Conservation (phyloP, 108 stramenopile genomes). For the Fistulifera solaris region DNA sequence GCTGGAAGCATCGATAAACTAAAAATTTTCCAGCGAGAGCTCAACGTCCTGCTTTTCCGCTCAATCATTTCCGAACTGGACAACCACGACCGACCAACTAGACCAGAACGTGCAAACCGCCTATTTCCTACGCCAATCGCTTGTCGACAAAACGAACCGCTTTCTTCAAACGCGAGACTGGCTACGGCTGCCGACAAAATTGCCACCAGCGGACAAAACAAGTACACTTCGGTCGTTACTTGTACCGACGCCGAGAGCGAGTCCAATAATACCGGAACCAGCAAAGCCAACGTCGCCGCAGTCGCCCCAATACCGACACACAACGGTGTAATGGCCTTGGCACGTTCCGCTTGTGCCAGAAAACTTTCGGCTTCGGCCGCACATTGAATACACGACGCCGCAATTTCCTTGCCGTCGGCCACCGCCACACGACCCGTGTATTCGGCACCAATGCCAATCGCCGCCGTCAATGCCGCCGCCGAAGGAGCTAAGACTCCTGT, state of each 20-base stretch:
- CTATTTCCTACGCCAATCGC: constrained; percentile 82
- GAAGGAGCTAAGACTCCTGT: constrained; percentile 64
- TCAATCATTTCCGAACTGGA: constrained; percentile 57
- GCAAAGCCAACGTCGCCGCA: constrained; percentile 56
- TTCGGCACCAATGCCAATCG: constrained; percentile 82
- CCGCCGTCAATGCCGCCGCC: constrained; percentile 43
- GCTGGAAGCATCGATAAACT: constrained; percentile 55
- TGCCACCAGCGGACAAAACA: constrained; percentile 63
- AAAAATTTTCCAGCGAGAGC: constrained; percentile 61
- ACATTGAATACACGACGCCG: constrained; percentile 77
- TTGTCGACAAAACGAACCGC: constrained; percentile 27
- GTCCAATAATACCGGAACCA: constrained; percentile 65
- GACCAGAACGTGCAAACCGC: constrained; percentile 62
- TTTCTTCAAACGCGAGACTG: constrained; percentile 64
- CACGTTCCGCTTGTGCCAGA: constrained; percentile 76
- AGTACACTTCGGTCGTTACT: constrained; percentile 55
- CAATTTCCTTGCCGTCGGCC: constrained; percentile 84
- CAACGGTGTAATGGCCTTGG: constrained; percentile 83
- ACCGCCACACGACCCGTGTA: constrained; percentile 83
- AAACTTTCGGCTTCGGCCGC: constrained; percentile 85
- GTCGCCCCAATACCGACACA: constrained; percentile 85
- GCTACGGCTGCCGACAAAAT: constrained; percentile 64
- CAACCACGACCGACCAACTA: constrained; percentile 80
- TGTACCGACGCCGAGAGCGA: constrained; percentile 19
- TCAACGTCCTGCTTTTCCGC: constrained; percentile 26